Percentiles rank a stretch among this genome's conserved stretches.
Evolutionary conservation across 129 eudicot species (phyloP).

Genomic region (Deinandra increscens): DNA sequence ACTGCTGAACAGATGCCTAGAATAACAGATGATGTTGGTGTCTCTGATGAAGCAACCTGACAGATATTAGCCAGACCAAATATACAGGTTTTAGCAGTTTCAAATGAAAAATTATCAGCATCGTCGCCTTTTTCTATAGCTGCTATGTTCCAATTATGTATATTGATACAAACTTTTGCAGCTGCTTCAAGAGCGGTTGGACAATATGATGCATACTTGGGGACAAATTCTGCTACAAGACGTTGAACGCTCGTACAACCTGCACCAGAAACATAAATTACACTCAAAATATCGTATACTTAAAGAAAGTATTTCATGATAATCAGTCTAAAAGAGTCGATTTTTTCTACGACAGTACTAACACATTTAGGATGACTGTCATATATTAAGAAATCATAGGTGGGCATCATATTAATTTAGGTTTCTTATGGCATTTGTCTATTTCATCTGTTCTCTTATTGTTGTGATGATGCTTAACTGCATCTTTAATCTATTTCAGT

Average conservation of each 20-base stretch:
- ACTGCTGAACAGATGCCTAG: slow-evolving; percentile 80
- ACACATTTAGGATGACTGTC: neutral
- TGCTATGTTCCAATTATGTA: slow-evolving; percentile 65
- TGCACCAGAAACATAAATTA: slow-evolving; percentile 38
- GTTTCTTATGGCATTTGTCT: neutral
- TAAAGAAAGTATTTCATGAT: neutral
- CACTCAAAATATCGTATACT: slow-evolving; percentile 2
- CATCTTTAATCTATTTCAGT: neutral
- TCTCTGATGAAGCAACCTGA: slow-evolving; percentile 58
- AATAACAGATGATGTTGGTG: slow-evolving; percentile 66
- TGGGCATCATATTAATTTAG: neutral
- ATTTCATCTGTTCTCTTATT: neutral
- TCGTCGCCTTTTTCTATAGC: slow-evolving; percentile 64
- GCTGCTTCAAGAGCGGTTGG: slow-evolving; percentile 98
- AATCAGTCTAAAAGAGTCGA: neutral
- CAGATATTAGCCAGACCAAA: slow-evolving; percentile 79
- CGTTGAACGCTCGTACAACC: slow-evolving; percentile 81
- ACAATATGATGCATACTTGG: slow-evolving; percentile 73
- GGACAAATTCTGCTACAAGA: slow-evolving; percentile 70
- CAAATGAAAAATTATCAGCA: slow-evolving; percentile 56
- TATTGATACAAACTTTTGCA: slow-evolving; percentile 62
- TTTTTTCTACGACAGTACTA: neutral
- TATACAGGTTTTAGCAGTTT: slow-evolving; percentile 66
- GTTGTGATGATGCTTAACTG: neutral
- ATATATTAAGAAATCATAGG: neutral